phyloP scores from a whole-genome alignment of 371 early-diverging fungal genomes.

The Actinomortierella wolfii region DNA sequence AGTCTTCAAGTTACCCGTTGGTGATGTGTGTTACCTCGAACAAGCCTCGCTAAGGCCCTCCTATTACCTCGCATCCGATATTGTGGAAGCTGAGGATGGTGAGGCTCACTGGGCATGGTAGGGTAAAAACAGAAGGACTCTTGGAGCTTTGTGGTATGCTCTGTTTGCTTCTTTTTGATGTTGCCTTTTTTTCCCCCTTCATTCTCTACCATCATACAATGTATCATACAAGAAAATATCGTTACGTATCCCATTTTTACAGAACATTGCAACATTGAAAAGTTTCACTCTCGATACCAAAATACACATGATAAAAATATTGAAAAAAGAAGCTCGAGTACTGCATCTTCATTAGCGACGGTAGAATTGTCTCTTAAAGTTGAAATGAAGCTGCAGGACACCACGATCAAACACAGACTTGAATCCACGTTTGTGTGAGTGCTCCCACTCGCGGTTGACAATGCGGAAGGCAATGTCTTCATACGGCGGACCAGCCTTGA shows the following conservation, averaged over 20 bases:
- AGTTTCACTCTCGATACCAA: no score
- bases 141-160: background rate
- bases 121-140: background rate
- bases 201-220: no score
- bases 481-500: constrained; percentile 94
- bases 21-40: constrained; percentile 28
- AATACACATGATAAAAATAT: no score
- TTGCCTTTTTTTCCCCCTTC: no score
- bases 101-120: background rate
- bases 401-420: constrained; percentile 89
- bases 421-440: constrained; percentile 91
- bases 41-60: constrained; percentile 26
- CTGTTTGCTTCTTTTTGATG: background rate
- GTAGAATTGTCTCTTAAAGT: constrained; percentile 88
- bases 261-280: no score
- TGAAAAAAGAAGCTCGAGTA: constrained; percentile 1
- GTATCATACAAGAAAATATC: no score
- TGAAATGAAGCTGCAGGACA: constrained; percentile 91
- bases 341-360: constrained; percentile 55
- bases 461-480: constrained; percentile 96
- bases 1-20: constrained; percentile 35
- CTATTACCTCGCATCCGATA: constrained; percentile 31
- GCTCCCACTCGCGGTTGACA: constrained; percentile 95
- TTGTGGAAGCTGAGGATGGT: constrained; percentile 7
- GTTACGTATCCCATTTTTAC: no score